Conservation (phyloP, 2,329 filamentous ascomycete genomes). For the Exophiala phaeomuriformis region DNA sequence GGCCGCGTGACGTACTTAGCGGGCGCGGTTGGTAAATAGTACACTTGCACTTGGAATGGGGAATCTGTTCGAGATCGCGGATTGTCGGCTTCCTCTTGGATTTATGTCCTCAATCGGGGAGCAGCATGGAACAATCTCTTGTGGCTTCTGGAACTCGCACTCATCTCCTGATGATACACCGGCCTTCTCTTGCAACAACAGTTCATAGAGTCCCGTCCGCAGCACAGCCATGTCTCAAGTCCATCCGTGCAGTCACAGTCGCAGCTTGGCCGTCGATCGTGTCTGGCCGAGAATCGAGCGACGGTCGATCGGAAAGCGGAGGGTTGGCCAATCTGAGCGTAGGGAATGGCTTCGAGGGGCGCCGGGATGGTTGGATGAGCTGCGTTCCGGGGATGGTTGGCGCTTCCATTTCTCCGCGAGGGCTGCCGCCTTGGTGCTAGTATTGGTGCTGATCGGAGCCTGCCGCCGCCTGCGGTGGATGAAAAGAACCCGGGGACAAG, state of each 20-base stretch:
- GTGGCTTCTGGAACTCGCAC: neutral
- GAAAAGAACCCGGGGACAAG: constrained; percentile 1
- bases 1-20: neutral
- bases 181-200: neutral
- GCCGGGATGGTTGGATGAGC: too few relatives aligned
- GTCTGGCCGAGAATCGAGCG: constrained; percentile 4
- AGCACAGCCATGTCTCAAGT: neutral
- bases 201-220: neutral
- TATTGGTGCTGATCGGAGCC: neutral
- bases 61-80: neutral
- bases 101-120: neutral
- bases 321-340: neutral
- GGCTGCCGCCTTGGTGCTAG: neutral
- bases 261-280: neutral
- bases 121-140: neutral
- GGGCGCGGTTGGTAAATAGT: too few relatives aligned
- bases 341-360: neutral
- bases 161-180: neutral
- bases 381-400: neutral
- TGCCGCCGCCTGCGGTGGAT: neutral
- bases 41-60: neutral
- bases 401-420: constrained; percentile 1
- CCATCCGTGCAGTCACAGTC: too few relatives aligned
- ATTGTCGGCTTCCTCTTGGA: neutral
- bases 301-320: constrained; percentile 14